Percentiles rank a stretch among this genome's conserved stretches.
These are phyloP conservation scores for Bryopsis sp. DNA, from an alignment of 139 green algal species.

Conservation along the genomic window DNA sequence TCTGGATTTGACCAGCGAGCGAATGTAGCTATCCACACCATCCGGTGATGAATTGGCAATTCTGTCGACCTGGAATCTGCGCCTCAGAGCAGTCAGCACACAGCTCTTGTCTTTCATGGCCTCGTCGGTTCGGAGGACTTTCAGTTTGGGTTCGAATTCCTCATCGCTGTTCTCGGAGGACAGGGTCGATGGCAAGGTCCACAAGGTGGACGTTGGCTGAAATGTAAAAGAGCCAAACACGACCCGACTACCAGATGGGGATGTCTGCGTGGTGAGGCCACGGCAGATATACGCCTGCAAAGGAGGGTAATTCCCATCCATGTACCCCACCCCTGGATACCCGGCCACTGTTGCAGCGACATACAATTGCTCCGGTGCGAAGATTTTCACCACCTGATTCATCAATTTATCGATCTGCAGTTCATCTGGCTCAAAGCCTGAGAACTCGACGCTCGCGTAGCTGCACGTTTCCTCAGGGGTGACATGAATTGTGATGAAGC, in stretches of 20 bases:
- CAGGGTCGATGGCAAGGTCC: too few relatives aligned
- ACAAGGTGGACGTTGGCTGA: too few relatives aligned
- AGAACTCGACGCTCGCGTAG: constrained; percentile 89
- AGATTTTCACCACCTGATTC: constrained; percentile 35
- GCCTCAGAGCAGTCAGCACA: too few relatives aligned
- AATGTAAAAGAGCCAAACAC: not conserved
- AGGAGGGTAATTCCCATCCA: not conserved
- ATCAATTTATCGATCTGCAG: constrained; percentile 28
- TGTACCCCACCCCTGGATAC: not conserved
- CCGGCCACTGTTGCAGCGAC: not conserved
- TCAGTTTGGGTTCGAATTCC: too few relatives aligned
- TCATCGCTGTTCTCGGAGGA: too few relatives aligned
- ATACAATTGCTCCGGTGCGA: constrained; percentile 18
- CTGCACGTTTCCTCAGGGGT: constrained; percentile 86
- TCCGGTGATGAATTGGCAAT: too few relatives aligned
- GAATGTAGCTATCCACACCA: not conserved
- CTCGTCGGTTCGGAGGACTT: too few relatives aligned
- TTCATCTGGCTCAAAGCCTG: constrained; percentile 40
- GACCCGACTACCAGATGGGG: not conserved
- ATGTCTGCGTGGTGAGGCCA: not conserved
- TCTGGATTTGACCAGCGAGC: not conserved
- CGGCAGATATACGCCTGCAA: not conserved
- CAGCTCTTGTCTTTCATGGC: too few relatives aligned
- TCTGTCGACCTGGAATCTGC: too few relatives aligned
- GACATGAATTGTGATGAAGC: constrained; percentile 94